Base-by-base conservation (phyloP, 495 filamentous ascomycete species). In the Penicillium coffeae region DNA sequence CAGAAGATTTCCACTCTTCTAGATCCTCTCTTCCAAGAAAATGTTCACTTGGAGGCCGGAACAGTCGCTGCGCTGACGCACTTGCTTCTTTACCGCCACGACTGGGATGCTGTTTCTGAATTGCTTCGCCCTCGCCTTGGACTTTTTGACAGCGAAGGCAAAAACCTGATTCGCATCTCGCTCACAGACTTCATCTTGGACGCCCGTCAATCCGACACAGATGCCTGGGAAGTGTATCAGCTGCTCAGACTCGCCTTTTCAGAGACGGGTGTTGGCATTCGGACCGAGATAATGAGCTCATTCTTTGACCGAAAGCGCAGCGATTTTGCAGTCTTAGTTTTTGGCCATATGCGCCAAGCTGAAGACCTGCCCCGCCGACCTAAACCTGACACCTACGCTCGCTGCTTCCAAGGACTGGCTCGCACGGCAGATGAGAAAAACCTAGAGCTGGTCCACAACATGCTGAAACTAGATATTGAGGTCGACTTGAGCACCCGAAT, bases 331-430 rank as follows among this genome's bases (percentile, higher is more conserved):
- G 82, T 77, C 27, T 71, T 89, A 50, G 79, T 93, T 41, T 96
- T 98, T 62, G 85, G 87, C 20, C 89, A 96, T 65, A 95, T 96
- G 89, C 84, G 87, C 10, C 73, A 82, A 20, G 81, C 86, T 27
- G 71, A 73, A 20, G 70, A 78, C 37, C 65, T 65, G 15, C 60
- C 65, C 0, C 72, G 77, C 12, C 75, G 84, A 0, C 89, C 93
- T 1, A 85, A 73, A 12, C 59, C 76, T 10, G 82, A 88, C 42
- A 86, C 84, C 1, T 98, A 97, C 63, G 79, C 85, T 19, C 64
- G 76, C 18, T 90, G 83, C 42, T 83, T 96, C 52, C 78, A 84
- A 38, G 91, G 91, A 2, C 73, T 95, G 13, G 88, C 85, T 13
- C 68, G 74, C 20, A 73, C 73, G 7, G 78, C 71, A 0, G 85